Conservation (phyloP, 441 rosid species). For the Theobroma grandiflorum region DNA sequence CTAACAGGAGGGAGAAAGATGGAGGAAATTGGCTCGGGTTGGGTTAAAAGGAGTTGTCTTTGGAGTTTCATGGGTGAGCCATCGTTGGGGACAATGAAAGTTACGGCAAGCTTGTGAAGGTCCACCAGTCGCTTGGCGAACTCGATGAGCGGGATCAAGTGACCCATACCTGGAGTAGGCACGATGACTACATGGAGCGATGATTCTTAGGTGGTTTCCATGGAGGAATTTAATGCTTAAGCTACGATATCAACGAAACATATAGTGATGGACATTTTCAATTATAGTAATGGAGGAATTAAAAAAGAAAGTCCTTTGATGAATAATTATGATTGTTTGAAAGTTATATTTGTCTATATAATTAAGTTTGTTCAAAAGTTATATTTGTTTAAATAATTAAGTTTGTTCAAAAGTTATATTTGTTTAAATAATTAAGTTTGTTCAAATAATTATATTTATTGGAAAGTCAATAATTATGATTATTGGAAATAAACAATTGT, state of each 20-base stretch:
- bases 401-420: no score
- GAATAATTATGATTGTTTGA: no score
- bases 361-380: no score
- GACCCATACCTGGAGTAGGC: slow-evolving; percentile 71
- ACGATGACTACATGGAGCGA: slow-evolving; percentile 47
- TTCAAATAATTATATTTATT: no score
- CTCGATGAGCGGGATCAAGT: slow-evolving; percentile 61
- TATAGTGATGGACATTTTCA: no score
- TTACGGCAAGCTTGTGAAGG: slow-evolving; percentile 46
- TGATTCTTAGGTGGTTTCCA: slow-evolving; percentile 17
- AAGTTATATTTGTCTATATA: no score
- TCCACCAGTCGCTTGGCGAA: slow-evolving; percentile 53
- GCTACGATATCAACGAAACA: background rate
- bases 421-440: no score
- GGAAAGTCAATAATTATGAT: no score
- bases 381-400: no score
- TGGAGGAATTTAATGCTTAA: background rate
- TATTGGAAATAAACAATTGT: no score
- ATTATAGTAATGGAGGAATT: no score
- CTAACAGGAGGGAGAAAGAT: slow-evolving; percentile 55
- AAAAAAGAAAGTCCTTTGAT: no score
- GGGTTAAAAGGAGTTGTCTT: slow-evolving; percentile 45
- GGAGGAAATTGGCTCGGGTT: slow-evolving; percentile 50
- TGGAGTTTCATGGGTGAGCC: slow-evolving; percentile 50
- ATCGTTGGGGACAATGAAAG: slow-evolving; percentile 52